Conservation (phyloP, 2,329 filamentous ascomycete genomes). For the Magnaporthiopsis incrustans region DNA sequence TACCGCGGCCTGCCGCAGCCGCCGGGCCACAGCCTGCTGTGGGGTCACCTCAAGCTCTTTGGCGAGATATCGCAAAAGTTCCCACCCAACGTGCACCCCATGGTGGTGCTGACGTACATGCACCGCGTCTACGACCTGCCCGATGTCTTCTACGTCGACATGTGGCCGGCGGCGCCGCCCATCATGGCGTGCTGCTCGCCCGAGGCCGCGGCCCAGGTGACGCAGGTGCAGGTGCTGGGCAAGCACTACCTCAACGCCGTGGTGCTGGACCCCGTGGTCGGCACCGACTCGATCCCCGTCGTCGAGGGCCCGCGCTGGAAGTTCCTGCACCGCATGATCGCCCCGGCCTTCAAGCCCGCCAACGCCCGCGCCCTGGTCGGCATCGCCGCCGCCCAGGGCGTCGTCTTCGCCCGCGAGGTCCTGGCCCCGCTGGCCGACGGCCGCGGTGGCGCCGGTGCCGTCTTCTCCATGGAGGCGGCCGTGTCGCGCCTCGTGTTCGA, state of each 20-base stretch:
- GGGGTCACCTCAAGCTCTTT: constrained; percentile 5
- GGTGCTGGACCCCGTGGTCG: constrained; percentile 16
- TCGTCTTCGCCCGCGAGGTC: constrained; percentile 17
- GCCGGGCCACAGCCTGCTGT: constrained; percentile 1
- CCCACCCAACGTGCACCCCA: constrained; percentile 3
- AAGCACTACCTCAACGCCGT: not conserved
- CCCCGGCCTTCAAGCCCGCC: constrained; percentile 26
- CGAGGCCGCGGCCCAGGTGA: constrained; percentile 11
- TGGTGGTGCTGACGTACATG: constrained; percentile 1
- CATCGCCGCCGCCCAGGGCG: constrained; percentile 21
- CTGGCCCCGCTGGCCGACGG: constrained; percentile 11
- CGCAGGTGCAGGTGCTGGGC: not conserved
- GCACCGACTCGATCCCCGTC: constrained; percentile 25
- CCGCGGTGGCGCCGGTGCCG: constrained; percentile 10
- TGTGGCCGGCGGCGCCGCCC: constrained; percentile 12
- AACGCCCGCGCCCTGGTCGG: constrained; percentile 26
- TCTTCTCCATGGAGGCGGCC: constrained; percentile 20
- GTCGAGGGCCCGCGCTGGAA: constrained; percentile 31
- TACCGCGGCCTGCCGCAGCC: not conserved
- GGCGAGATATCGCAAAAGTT: not conserved
- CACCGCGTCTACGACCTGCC: not conserved
- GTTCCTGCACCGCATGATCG: constrained; percentile 24
- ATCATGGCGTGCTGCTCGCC: constrained; percentile 13
- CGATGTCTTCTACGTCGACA: constrained; percentile 11
- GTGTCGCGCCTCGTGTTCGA: constrained; percentile 22